Evolutionary conservation across 148 eudicot genomes (phyloP).

Genomic region (Rhododendron vialii): DNA sequence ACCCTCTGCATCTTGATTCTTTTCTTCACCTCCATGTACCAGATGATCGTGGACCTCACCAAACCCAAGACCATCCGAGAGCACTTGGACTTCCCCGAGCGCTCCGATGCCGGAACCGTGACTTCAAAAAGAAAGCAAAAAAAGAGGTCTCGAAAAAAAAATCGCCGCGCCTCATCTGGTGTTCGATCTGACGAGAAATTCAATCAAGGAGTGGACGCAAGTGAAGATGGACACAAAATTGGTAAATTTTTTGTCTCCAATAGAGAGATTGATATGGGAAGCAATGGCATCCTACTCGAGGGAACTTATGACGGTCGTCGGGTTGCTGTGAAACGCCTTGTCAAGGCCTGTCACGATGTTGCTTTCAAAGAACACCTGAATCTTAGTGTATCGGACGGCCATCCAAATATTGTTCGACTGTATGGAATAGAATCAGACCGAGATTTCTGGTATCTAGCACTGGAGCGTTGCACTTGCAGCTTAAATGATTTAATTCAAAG

Average conservation of each 20-base stretch:
- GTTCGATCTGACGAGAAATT: constrained; percentile 26
- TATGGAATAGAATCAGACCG: constrained; percentile 73
- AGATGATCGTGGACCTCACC: too few relatives aligned
- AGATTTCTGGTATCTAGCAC: constrained; percentile 74
- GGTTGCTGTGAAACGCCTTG: constrained; percentile 80
- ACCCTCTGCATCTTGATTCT: too few relatives aligned
- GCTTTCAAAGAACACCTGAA: constrained; percentile 82
- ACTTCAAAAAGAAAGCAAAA: constrained; percentile 51
- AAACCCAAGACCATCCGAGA: too few relatives aligned
- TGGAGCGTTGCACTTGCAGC: constrained; percentile 82
- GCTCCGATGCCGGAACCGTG: background rate
- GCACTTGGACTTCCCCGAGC: too few relatives aligned
- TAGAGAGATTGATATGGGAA: constrained; percentile 82
- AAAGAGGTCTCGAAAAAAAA: constrained; percentile 37
- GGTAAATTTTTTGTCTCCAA: constrained; percentile 62
- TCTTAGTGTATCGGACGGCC: constrained; percentile 79
- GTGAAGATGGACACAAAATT: constrained; percentile 43
- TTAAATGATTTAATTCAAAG: constrained; percentile 62
- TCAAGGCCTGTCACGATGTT: constrained; percentile 42
- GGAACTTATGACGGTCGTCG: constrained; percentile 20
- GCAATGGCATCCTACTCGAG: constrained; percentile 89
- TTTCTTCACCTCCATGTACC: too few relatives aligned
- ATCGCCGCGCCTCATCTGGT: constrained; percentile 13
- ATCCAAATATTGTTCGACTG: constrained; percentile 82
- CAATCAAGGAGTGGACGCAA: constrained; percentile 30